Conservation (phyloP, 2,329 filamentous ascomycete species). For the Ophiocordyceps camponoti-floridani region DNA sequence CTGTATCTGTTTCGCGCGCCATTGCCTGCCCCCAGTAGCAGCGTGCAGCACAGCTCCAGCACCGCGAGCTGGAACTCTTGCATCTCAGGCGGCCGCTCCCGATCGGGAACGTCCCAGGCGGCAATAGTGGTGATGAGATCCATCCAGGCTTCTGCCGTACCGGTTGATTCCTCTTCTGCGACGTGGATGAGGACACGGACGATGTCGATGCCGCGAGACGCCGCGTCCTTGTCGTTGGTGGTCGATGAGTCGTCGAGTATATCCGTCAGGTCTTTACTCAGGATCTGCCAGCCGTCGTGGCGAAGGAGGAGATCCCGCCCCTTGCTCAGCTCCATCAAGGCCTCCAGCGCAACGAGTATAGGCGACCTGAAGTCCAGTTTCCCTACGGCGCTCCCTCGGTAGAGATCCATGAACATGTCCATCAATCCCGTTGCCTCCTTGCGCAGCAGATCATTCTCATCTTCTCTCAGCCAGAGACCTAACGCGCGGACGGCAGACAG, state of each 20-base stretch:
- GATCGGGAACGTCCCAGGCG: constrained; percentile 23
- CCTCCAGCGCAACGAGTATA: constrained; percentile 41
- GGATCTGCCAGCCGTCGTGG: constrained; percentile 33
- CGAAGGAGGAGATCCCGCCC: constrained; percentile 28
- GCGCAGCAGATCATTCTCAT: constrained; percentile 41
- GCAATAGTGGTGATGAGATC: constrained; percentile 31
- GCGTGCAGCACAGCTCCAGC: constrained; percentile 34
- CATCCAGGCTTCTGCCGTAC: constrained; percentile 38
- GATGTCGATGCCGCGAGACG: constrained; percentile 33
- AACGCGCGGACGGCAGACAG: constrained; percentile 38
- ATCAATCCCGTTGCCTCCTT: constrained; percentile 38
- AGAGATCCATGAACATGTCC: constrained; percentile 48
- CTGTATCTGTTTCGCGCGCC: constrained; percentile 31
- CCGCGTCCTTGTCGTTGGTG: constrained; percentile 9
- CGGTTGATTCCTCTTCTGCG: constrained; percentile 25
- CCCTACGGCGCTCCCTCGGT: constrained; percentile 18
- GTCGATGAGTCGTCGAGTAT: constrained; percentile 19
- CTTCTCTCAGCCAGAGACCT: constrained; percentile 51
- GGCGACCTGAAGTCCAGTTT: constrained; percentile 36
- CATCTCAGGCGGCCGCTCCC: constrained; percentile 8
- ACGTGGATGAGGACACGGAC: constrained; percentile 35
- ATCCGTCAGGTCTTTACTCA: constrained; percentile 29
- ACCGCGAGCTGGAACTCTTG: constrained; percentile 34
- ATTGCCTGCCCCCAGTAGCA: constrained; percentile 27
- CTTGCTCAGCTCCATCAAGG: constrained; percentile 28